Conservation (phyloP, 176 grass and related monocot genomes). For the Olyra latifolia region DNA sequence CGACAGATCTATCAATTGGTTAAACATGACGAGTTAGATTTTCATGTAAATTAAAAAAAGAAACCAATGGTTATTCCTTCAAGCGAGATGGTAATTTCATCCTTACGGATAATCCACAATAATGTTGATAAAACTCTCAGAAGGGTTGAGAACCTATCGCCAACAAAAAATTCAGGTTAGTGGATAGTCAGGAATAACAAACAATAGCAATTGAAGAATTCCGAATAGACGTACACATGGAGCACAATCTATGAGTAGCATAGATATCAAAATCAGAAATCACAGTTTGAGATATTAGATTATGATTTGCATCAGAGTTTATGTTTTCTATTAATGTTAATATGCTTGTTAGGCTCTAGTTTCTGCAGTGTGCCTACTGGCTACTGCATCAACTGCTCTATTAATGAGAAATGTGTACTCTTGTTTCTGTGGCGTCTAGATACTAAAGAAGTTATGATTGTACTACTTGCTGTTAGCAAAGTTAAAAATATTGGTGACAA, state of each 20-base stretch:
- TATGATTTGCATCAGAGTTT: background rate
- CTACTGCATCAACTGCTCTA: background rate
- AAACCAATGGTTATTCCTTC: background rate
- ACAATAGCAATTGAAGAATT: background rate
- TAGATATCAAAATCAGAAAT: background rate
- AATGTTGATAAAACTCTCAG: constrained; percentile 40
- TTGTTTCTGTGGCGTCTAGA: background rate
- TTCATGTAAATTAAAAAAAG: background rate
- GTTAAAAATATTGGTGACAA: background rate
- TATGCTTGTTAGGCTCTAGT: background rate
- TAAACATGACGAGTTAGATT: background rate
- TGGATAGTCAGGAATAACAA: background rate
- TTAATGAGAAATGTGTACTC: too few species aligned
- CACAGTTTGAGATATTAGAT: background rate
- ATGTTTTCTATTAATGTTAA: background rate
- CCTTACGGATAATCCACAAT: constrained; percentile 49
- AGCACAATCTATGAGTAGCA: background rate
- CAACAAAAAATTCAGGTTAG: background rate
- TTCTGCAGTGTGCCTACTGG: background rate
- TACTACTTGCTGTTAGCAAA: background rate
- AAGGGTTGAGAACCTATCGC: constrained; percentile 48
- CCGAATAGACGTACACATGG: background rate
- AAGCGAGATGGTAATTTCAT: background rate
- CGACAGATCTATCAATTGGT: constrained; percentile 43
- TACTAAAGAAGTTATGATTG: background rate